phyloP scores from a whole-genome alignment of 208 protist species.

The Chromosphaera perkinsii region DNA sequence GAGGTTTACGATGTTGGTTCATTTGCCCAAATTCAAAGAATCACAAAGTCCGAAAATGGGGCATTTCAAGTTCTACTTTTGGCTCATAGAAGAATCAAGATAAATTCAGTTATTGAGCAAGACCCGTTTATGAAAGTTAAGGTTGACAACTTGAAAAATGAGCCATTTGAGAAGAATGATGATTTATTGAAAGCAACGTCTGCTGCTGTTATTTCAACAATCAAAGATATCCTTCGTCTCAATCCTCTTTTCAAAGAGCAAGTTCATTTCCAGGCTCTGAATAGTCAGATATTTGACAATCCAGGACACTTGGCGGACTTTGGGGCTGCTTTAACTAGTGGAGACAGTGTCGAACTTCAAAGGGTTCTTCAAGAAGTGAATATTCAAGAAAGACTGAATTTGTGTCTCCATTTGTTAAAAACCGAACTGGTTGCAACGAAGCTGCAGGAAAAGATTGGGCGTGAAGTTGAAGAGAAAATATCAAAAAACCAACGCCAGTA shows the following conservation, averaged over 20 bases:
- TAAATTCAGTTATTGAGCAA: not conserved
- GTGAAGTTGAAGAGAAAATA: conserved; percentile 35
- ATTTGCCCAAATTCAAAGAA: not conserved
- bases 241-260: conserved; percentile 17
- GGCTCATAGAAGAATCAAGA: not conserved
- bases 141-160: not conserved
- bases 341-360: conserved; percentile 27
- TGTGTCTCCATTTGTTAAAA: conserved; percentile 35
- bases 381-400: conserved; percentile 23
- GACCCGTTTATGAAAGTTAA: not conserved
- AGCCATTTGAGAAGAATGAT: not conserved
- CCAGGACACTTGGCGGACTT: conserved; percentile 30
- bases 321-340: conserved; percentile 1
- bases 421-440: conserved; percentile 35
- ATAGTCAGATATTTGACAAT: conserved; percentile 22
- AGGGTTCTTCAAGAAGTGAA: conserved; percentile 18
- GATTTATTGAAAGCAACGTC: not conserved
- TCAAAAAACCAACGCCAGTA: conserved; percentile 19
- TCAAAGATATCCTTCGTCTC: conserved; percentile 11
- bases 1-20: not conserved
- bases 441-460: conserved; percentile 24
- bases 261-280: conserved; percentile 4
- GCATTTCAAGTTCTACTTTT: not conserved
- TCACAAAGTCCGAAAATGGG: not conserved
- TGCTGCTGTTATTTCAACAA: not conserved